Percentiles rank a stretch among this genome's conserved stretches.
Evolutionary conservation across 257 asterid species (phyloP).

Genomic region (Asclepias syriaca): DNA sequence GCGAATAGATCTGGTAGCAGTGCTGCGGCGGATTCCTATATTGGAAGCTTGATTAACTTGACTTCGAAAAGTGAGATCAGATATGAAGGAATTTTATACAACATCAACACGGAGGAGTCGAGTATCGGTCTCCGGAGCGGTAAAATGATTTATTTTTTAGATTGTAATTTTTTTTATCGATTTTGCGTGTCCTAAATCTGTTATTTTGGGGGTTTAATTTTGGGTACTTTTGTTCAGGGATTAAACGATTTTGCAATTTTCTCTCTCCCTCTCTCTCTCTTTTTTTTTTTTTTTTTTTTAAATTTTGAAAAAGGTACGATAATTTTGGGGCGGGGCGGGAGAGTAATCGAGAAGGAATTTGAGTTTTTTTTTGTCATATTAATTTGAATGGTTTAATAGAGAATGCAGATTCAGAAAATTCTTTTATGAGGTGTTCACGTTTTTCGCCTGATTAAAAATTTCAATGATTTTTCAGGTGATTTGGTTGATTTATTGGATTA

Average conservation of each 20-base stretch:
- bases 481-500: neutral
- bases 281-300: too few relatives aligned
- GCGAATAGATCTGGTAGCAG: slow-evolving; percentile 59
- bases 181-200: neutral
- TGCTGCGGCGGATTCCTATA: slow-evolving; percentile 80
- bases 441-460: neutral
- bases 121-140: slow-evolving; percentile 95
- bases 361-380: neutral
- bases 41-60: slow-evolving; percentile 91
- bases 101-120: slow-evolving; percentile 92
- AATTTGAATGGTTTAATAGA: neutral
- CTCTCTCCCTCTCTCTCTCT: too few relatives aligned
- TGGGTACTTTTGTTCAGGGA: neutral
- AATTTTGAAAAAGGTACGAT: neutral
- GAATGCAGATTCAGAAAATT: neutral
- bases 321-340: neutral
- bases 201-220: neutral
- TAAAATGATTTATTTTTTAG: slow-evolving; percentile 17
- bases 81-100: slow-evolving; percentile 78
- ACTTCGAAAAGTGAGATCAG: slow-evolving; percentile 96
- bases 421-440: neutral
- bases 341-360: neutral
- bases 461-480: neutral
- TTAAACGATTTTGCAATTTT: neutral
- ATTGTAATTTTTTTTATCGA: neutral